Evolutionary conservation across 805 yeast species (phyloP), one percentile per base, ranked within the genome.

Genomic region (Lipomyces starkeyi): DNA sequence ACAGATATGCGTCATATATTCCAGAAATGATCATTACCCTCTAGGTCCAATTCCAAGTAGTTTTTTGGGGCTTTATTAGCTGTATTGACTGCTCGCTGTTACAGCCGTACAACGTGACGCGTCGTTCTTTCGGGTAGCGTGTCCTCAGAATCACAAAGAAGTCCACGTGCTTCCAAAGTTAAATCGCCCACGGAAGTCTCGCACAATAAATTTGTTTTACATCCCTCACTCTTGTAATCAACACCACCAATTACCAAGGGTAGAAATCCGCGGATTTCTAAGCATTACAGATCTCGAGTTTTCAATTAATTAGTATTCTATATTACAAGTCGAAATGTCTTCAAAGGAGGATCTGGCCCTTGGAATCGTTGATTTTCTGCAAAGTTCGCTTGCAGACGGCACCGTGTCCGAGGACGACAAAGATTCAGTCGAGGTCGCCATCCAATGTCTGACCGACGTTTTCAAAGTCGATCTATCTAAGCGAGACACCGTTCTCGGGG

Each of bases 371-470:
- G 86, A 87, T 69, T 94, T 88, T 78, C 83, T 95, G 73, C 84
- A 86, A 74, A 74, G 81, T 20, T 80, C 91, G 11, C 85, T 90
- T 22, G 76, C 83, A 58, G 83, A 84, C 70, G 90, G 91, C 56
- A 85, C 85, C 56, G 85, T 93, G 58, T 80, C 89, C 49, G 90
- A 88, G 70, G 98, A 94, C 71, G 91, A 88, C 76, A 84, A 84
- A 65, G 98, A 95, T 74, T 91, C 97, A 9, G 83, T 94, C 73
- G 97, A 93, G 73, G 97, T 94, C 62, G 98, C 98, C 69, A 85
- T 66, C 40, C 72, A 73, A 76, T 92, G 98, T 82, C 86, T 95
- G 66, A 86, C 91, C 29, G 98, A 93, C 74, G 92, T 97, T 11
- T 94, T 89, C 77, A 88, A 83, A 61, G 87, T 93, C 32, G 88